These are phyloP conservation scores for Thalia dealbata DNA, from an alignment of 176 grass and related monocot genomes.

Conservation along the genomic window DNA sequence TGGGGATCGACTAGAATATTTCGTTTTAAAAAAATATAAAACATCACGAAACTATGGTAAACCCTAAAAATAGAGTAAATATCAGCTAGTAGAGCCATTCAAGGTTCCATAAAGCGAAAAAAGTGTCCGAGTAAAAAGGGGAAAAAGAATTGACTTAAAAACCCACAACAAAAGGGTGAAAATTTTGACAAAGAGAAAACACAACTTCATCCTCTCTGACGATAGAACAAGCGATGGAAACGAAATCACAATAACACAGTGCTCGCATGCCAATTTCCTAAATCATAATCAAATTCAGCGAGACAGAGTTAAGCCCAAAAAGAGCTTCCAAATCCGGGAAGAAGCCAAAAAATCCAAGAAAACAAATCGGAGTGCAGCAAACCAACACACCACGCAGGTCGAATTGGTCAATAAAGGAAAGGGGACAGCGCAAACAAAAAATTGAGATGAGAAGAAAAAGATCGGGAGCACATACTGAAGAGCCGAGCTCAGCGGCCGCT, in stretches of 20 bases:
- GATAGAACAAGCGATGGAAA: background rate
- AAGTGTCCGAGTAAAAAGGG: background rate
- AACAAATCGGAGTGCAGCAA: background rate
- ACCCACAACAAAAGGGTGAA: background rate
- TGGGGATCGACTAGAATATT: background rate
- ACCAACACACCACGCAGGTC: background rate
- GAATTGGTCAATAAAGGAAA: background rate
- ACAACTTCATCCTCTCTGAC: background rate
- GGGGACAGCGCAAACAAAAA: background rate
- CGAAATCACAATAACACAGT: conserved; percentile 2
- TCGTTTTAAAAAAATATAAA: background rate
- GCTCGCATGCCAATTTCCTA: background rate
- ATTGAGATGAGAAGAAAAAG: background rate
- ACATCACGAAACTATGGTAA: background rate
- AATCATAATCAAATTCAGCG: background rate
- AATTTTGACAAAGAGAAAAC: background rate
- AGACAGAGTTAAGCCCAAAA: background rate
- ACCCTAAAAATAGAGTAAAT: conserved; percentile 3
- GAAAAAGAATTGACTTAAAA: background rate
- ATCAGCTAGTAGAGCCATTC: background rate
- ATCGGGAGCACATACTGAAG: background rate
- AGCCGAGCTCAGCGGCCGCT: background rate
- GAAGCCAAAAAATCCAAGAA: background rate
- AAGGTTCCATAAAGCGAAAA: background rate
- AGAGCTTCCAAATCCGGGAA: background rate